Percentiles rank a stretch among this genome's conserved stretches.
These are phyloP conservation scores for Ilyonectria mors-panacis DNA, from an alignment of 2,329 filamentous ascomycete genomes.

Conservation along the genomic window DNA sequence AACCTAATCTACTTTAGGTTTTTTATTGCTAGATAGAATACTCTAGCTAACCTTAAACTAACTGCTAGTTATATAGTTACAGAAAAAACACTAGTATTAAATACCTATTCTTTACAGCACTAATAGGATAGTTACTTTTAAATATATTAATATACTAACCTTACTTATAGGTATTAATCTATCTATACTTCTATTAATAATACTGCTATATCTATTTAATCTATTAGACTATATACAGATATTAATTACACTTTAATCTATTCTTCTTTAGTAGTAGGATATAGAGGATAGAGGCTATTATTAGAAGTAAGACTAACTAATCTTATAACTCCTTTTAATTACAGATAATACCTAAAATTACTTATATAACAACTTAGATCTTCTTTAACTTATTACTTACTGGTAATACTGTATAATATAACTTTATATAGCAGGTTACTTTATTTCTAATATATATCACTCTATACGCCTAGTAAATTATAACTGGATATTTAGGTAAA, in stretches of 20 bases:
- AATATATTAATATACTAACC: background rate
- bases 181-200: background rate
- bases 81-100: background rate
- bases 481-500: too few species aligned
- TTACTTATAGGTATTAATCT: background rate
- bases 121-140: background rate
- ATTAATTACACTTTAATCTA: background rate
- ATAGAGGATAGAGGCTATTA: background rate
- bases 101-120: background rate
- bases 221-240: background rate
- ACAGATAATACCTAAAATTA: background rate
- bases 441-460: too few species aligned
- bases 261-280: background rate
- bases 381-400: too few species aligned
- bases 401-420: too few species aligned
- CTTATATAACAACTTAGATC: background rate
- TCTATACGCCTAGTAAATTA: too few species aligned
- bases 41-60: conserved; percentile 6
- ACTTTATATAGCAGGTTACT: too few species aligned
- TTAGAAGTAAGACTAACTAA: background rate
- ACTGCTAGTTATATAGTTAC: background rate
- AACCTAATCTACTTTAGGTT: background rate
- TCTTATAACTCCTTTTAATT: background rate
- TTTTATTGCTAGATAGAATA: background rate
- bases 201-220: background rate